A percentile compares a stretch with the other conserved stretches of the same genome.
phyloP scores from a whole-genome alignment of 2,329 filamentous ascomycete species.

The Fusarium palustre region DNA sequence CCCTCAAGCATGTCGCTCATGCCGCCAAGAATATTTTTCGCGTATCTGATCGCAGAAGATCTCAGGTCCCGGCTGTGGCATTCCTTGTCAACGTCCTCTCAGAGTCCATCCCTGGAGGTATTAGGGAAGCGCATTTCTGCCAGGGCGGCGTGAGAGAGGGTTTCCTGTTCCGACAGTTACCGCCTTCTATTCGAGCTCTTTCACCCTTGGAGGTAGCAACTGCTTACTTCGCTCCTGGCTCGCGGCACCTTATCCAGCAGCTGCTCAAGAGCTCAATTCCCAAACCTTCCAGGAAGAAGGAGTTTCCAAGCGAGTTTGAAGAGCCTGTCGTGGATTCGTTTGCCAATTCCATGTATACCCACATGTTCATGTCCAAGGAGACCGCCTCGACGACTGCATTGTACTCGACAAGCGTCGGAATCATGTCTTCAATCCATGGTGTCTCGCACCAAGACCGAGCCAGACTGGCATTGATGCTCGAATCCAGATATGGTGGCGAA shows the following conservation, averaged over 20 bases:
- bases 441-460: constrained; percentile 71
- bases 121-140: constrained; percentile 73
- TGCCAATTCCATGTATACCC: constrained; percentile 68
- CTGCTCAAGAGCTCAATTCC: constrained; percentile 64
- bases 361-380: constrained; percentile 64
- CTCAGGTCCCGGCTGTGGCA: constrained; percentile 75
- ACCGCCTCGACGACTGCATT: constrained; percentile 69
- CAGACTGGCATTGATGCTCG: constrained; percentile 70
- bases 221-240: constrained; percentile 60
- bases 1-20: constrained; percentile 51
- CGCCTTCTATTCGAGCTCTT: constrained; percentile 59
- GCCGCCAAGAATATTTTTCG: constrained; percentile 63
- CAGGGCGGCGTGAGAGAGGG: constrained; percentile 79
- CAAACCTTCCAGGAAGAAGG: constrained; percentile 40
- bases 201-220: constrained; percentile 72
- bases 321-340: constrained; percentile 65
- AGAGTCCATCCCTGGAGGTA: constrained; percentile 67
- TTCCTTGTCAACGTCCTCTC: constrained; percentile 73
- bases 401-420: constrained; percentile 71
- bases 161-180: constrained; percentile 68
- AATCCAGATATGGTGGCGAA: constrained; percentile 72
- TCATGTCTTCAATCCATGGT: constrained; percentile 70
- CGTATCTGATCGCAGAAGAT: constrained; percentile 72
- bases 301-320: constrained; percentile 57
- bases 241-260: constrained; percentile 58